These are phyloP conservation scores for Persicaria tinctoria DNA, from an alignment of 148 eudicot genomes.

Conservation along the genomic window DNA sequence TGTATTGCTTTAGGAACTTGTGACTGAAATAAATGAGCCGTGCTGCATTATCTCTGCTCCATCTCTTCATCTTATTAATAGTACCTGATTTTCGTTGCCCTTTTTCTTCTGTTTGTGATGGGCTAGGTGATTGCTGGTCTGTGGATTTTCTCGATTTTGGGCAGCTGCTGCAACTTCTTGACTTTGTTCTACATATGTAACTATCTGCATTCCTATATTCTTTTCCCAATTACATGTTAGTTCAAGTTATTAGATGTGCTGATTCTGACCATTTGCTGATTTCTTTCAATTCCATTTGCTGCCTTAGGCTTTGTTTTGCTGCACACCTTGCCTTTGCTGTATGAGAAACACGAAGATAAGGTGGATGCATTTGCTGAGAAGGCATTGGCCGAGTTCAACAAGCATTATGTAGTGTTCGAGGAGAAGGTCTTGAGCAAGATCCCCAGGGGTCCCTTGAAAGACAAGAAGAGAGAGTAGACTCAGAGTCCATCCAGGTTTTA, in stretches of 20 bases:
- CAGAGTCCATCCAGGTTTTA: background rate
- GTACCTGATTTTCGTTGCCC: background rate
- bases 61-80: background rate
- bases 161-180: conserved; percentile 23
- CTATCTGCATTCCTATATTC: background rate
- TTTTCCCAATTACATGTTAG: background rate
- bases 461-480: conserved; percentile 34
- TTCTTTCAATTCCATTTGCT: background rate
- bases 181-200: conserved; percentile 16
- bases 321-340: conserved; percentile 73
- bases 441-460: conserved; percentile 59
- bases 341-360: conserved; percentile 80
- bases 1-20: conserved; percentile 1
- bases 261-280: background rate
- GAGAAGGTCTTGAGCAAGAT: conserved; percentile 76
- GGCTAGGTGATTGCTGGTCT: conserved; percentile 17
- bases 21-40: background rate
- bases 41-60: background rate
- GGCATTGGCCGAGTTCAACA: conserved; percentile 63
- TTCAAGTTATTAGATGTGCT: background rate
- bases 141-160: conserved; percentile 19
- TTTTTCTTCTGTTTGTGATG: background rate
- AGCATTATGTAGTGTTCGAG: conserved; percentile 72
- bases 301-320: conserved; percentile 51
- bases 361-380: conserved; percentile 80